Conservation (phyloP, 257 asterid genomes). For the Ilex asprella region DNA sequence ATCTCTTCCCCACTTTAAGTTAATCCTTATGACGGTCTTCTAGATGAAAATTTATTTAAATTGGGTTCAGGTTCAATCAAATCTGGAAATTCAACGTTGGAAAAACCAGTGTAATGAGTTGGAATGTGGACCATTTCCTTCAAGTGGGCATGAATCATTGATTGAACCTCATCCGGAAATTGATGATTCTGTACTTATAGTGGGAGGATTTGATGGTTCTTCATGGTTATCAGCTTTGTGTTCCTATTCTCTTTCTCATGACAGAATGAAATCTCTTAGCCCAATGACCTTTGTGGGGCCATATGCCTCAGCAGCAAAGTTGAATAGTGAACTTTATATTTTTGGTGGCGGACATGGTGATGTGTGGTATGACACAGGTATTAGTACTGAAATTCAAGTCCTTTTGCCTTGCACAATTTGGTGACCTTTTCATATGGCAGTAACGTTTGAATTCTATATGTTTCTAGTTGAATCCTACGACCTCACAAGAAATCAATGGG, state of each 20-base stretch:
- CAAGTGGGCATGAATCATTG: conserved; percentile 4
- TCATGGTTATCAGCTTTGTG: conserved; percentile 35
- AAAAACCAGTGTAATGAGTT: conserved; percentile 18
- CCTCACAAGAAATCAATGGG: conserved; percentile 44
- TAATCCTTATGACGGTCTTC: too few relatives aligned
- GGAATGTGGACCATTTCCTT: conserved; percentile 21
- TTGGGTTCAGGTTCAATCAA: conserved; percentile 36
- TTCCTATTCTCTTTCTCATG: conserved; percentile 35
- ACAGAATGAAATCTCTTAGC: conserved; percentile 29
- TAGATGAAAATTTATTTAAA: background rate
- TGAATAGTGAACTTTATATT: conserved; percentile 46
- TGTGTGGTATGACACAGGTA: conserved; percentile 59
- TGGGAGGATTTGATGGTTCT: conserved; percentile 65
- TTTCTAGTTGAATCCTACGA: conserved; percentile 64
- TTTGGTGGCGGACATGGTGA: conserved; percentile 46
- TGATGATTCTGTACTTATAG: conserved; percentile 32
- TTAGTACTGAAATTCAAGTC: background rate
- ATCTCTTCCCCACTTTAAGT: too few relatives aligned
- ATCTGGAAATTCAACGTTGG: conserved; percentile 32
- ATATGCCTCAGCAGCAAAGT: conserved; percentile 37
- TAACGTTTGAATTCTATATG: conserved; percentile 9
- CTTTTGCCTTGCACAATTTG: background rate
- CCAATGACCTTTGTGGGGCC: conserved; percentile 40
- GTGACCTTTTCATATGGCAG: background rate
- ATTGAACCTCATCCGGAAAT: conserved; percentile 1